A percentile compares a stretch with the other conserved stretches of the same genome.
These are phyloP conservation scores for Rhynchosporium agropyri DNA, from an alignment of 2,329 filamentous ascomycete genomes.

Conservation along the genomic window DNA sequence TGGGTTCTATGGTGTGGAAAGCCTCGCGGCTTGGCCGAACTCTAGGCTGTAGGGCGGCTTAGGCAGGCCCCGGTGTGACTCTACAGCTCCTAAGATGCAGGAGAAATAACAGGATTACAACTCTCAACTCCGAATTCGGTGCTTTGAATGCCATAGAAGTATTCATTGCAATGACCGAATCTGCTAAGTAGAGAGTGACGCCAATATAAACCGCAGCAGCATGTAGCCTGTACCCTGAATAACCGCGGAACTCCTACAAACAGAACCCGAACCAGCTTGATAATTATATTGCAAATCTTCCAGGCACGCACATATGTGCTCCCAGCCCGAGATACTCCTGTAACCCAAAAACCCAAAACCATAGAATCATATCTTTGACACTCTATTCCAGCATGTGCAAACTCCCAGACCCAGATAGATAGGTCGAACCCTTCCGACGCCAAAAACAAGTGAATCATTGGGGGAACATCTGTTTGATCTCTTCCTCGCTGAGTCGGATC, in stretches of 20 bases:
- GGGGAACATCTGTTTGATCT: conserved; percentile 69
- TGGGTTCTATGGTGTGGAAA: conserved; percentile 13
- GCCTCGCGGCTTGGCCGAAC: conserved; percentile 1
- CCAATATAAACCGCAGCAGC: conserved; percentile 23
- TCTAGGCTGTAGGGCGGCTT: conserved; percentile 12
- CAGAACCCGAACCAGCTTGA: conserved; percentile 16
- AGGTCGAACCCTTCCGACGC: conserved; percentile 24
- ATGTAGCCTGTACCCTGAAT: conserved; percentile 23
- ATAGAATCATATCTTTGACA: conserved; percentile 39
- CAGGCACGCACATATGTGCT: conserved; percentile 26
- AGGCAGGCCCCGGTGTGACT: conserved; percentile 12
- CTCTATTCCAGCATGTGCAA: conserved; percentile 36
- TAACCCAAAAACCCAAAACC: conserved; percentile 33
- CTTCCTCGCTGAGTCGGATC: conserved; percentile 76
- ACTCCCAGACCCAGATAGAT: conserved; percentile 25
- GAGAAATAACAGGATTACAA: conserved; percentile 4
- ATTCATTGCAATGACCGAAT: conserved; percentile 27
- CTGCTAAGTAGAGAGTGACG: conserved; percentile 29
- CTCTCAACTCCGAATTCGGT: conserved; percentile 21
- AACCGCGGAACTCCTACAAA: conserved; percentile 36
- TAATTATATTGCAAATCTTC: conserved; percentile 30
- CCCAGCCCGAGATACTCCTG: conserved; percentile 34
- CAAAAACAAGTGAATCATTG: conserved; percentile 48
- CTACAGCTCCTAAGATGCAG: conserved; percentile 4
- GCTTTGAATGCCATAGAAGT: conserved; percentile 27